A percentile compares a stretch with the other conserved stretches of the same genome.
phyloP scores from a whole-genome alignment of 2,329 filamentous ascomycete genomes.

The Arthrobotrys musiformis region DNA sequence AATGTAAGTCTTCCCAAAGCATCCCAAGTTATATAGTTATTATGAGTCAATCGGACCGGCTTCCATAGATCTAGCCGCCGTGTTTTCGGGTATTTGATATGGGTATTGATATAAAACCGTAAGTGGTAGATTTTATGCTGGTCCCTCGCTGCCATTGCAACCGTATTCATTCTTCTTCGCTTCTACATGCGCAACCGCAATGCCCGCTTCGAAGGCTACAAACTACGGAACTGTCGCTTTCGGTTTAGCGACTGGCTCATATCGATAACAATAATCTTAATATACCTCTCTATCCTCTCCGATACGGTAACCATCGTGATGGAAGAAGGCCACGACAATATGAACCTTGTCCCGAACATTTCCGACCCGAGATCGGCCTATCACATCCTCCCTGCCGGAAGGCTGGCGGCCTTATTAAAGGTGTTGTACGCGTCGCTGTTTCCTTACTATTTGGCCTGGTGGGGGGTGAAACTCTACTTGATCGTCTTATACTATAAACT shows the following conservation, averaged over 20 bases:
- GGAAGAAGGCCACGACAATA: conserved; percentile 10
- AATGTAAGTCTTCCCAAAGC: conserved; percentile 6
- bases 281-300: conserved; percentile 5
- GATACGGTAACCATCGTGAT: conserved; percentile 28
- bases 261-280: conserved; percentile 21
- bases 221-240: not conserved
- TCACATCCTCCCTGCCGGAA: not conserved
- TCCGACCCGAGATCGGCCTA: conserved; percentile 11
- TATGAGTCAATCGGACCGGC: too few relatives aligned
- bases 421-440: conserved; percentile 19
- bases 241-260: conserved; percentile 26
- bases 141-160: conserved; percentile 21
- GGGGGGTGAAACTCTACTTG: conserved; percentile 26
- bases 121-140: conserved; percentile 25
- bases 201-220: not conserved
- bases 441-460: conserved; percentile 28
- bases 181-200: conserved; percentile 31
- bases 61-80: too few relatives aligned
- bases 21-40: too few relatives aligned
- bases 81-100: too few relatives aligned
- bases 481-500: conserved; percentile 33
- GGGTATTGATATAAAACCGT: too few relatives aligned
- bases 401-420: conserved; percentile 2
- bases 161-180: conserved; percentile 6
- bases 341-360: conserved; percentile 3